Evolutionary conservation across 768 basidiomycete genomes (phyloP), one percentile per base, ranked within the genome.

Genomic region (Pholiota molesta): DNA sequence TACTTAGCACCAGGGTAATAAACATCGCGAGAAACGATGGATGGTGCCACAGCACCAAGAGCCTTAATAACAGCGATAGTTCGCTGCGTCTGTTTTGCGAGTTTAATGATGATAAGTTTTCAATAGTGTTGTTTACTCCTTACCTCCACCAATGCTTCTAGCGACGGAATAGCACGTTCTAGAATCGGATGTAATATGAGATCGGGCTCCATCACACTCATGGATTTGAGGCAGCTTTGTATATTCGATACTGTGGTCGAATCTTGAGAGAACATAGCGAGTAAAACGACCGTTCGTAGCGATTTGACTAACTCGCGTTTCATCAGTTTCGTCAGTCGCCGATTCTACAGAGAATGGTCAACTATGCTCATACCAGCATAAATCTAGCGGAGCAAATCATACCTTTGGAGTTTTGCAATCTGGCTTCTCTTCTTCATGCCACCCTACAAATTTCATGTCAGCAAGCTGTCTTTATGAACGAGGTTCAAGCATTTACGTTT

Each of bases 261-360:
- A 70, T 94, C 92, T 70, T 91, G 90, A 9, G 91, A 93, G 77
- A 96, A 97, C 86, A 95, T 94, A 2, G 92, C 88, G n/a, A 95
- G 81, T 29, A 97, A 78, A 0, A 89, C 86, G 14, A 95, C 90
- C 0, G 94, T 95, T 61, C 92, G 78, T 39, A 95, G 78, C 23
- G 86, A 89, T 65, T 91, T 88, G 19, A 95, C 93, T 19, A 97
- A 85, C 70, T 96, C 93, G 53, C 89, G 83, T 69, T 86, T 90
- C 87, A 97, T 95, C 52, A 77, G 74, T 39, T 79, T 81, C 0
- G 94, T 95, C 55, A 97, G 75, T 23, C 93, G 85, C 65, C 93
- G 91, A 68, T 88, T 81, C 86, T 90, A 61, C 19, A 53, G 35
- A 31, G 11, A 47, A n/a, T 29, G 8, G 29, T 62, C 31, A 61